These are phyloP conservation scores for Houttuynia cordata DNA, from an alignment of 164 flowering plant species.

Conservation along the genomic window DNA sequence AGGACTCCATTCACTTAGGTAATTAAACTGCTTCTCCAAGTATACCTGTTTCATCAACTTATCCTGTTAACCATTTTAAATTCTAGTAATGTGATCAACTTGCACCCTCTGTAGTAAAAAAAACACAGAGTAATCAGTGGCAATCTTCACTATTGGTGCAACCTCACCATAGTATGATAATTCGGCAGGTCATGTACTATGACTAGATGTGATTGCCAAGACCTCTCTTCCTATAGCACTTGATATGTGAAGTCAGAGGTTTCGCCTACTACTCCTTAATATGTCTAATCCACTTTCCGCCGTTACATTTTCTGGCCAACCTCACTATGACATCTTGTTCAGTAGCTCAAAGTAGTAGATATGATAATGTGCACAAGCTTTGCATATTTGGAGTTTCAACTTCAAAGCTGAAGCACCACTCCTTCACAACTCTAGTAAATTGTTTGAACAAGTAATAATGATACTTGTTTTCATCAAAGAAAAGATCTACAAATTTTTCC, in stretches of 20 bases:
- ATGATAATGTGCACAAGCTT: too few relatives aligned
- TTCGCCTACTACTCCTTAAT: background rate
- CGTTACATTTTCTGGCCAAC: too few relatives aligned
- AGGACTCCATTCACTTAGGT: constrained; percentile 40
- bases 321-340: too few relatives aligned
- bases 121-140: background rate
- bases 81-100: background rate
- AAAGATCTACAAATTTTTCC: background rate
- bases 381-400: too few relatives aligned
- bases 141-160: background rate
- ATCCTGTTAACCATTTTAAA: background rate
- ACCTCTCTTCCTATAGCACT: background rate
- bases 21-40: background rate
- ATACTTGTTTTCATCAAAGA: too few relatives aligned
- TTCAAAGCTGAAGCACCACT: too few relatives aligned
- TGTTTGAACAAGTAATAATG: too few relatives aligned
- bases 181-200: background rate
- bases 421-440: too few relatives aligned
- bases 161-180: background rate
- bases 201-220: background rate
- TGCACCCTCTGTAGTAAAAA: background rate
- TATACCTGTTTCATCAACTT: background rate
- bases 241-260: background rate
- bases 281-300: too few relatives aligned
- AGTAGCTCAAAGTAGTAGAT: too few relatives aligned